These are phyloP conservation scores for Sporothrix dimorphospora DNA, from an alignment of 2,329 filamentous ascomycete species.

Conservation along the genomic window DNA sequence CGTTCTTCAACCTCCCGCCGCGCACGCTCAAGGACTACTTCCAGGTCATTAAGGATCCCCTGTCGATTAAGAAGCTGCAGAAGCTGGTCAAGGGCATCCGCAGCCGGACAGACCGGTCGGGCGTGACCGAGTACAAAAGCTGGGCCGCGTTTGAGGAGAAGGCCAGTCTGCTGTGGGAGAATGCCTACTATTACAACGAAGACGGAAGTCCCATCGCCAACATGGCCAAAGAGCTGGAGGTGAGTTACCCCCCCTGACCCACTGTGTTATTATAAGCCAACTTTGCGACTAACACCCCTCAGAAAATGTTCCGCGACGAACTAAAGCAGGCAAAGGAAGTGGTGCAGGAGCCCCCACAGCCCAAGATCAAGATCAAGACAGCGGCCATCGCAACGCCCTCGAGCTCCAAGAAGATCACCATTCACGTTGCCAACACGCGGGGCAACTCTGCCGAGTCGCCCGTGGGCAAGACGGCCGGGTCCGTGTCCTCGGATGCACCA, in stretches of 20 bases:
- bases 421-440: conserved; percentile 65
- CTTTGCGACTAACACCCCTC: conserved; percentile 15
- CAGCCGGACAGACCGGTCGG: conserved; percentile 66
- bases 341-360: conserved; percentile 71
- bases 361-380: conserved; percentile 82
- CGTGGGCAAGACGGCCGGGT: conserved; percentile 46
- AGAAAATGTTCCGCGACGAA: conserved; percentile 62
- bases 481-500: conserved; percentile 40
- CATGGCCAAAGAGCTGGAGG: conserved; percentile 77
- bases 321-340: conserved; percentile 72
- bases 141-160: conserved; percentile 84
- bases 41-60: conserved; percentile 76
- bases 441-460: conserved; percentile 59
- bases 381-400: conserved; percentile 48
- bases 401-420: conserved; percentile 67
- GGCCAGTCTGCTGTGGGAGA: conserved; percentile 80
- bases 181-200: conserved; percentile 88
- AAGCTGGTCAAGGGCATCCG: conserved; percentile 76
- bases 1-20: conserved; percentile 78
- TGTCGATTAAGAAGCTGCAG: conserved; percentile 76
- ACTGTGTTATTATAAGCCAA: no score
- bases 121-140: conserved; percentile 70
- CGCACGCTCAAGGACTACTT: conserved; percentile 84
- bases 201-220: conserved; percentile 84
- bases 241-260: no score